Base-by-base conservation (phyloP, 805 yeast species). In the Pichia thaimueangensis region DNA sequence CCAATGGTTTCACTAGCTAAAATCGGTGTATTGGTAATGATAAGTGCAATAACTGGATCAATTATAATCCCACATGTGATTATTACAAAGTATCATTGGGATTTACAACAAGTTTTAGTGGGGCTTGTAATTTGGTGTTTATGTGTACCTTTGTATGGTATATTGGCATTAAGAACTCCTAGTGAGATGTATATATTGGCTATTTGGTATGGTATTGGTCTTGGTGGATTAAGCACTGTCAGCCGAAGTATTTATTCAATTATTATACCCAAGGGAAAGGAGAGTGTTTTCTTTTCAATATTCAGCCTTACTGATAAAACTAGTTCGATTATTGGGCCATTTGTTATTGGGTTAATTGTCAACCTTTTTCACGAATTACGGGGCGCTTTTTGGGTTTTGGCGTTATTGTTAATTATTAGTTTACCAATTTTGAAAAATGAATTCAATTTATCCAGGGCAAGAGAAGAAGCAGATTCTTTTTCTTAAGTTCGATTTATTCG, bases 261-360 rank as follows among this genome's bases (percentile, higher is more conserved):
- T 55, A 69, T 84, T 41, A 81, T 84, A 34, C 94, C 94, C 16
- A 69, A 65, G 35, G 93, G 93, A 6, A 78, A 75, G 51, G 94
- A 85, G 55, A 76, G 82, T 3, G 76, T 82, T 6, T 84, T 83
- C 55, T 84, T 85, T 61, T 81, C 91, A 12, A 64, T 84, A 33
- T 85, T 79, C 59, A 74, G 85, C 31, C 78, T 84, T 30, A 85
- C 94, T 1, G 93, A 84, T 59, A 84, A 85, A 55, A 91, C 93
- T 3, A 79, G 86, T 5, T 78, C 86, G 0, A 74, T 84, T 4
- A 49, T 84, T 23, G 93, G 94, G 0, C 93, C 94, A 0, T 61
- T 79, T 5, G 52, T 83, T 17, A 76, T 84, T n/a, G 93, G 88
- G 0, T 45, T 83, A 46, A 73, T 85, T 38, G 80, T 85, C 4